Evolutionary conservation across 768 basidiomycete genomes (phyloP), one percentile per base, ranked within the genome.

Genomic region (Termitomyces sp.): DNA sequence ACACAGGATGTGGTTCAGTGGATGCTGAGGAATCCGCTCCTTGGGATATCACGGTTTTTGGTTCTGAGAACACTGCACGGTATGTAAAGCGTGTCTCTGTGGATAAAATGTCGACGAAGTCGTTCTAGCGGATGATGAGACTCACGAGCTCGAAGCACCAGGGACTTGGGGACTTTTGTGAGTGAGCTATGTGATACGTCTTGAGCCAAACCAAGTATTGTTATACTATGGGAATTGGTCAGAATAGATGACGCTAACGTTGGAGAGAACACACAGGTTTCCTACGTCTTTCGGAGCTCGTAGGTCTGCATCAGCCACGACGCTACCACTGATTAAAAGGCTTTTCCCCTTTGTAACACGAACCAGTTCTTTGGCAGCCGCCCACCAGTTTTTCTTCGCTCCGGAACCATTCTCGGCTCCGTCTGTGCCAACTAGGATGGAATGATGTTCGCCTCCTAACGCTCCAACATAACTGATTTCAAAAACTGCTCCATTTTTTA

Each of bases 371-470:
- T 86, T 75, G 12, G 90, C 83, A 0, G 83, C 78, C 0, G 88
- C 84, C 92, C 92, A 90, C 92, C 91, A 91, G 62, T 92, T 90
- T 42, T 89, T 73, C 72, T 89, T 90, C 4, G 83, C 81, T 9
- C 69, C 70, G 3, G 76, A 65, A 0, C 82, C 85, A 32, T 74
- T 77, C 57, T 85, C 84, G 16, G 76, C 81, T 2, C 72, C 80
- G 6, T 80, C 79, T 13, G 80, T 76, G 16, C 75, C 72, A 3
- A 72, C 63, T 12, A 82, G 68, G 20, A 73, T 63, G 0, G 76
- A 58, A 47, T 85, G 83, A 20, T 78, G 76, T 49, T 85, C 84
- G 1, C 81, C 85, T 0, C 85, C 84, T 0, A 94, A 70, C 0
- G 89, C 87, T 14, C 88, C 88, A 0, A 83, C 84, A 60, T 93